Conservation (phyloP, 2,329 filamentous ascomycete species). For the Colletotrichum sp. region DNA sequence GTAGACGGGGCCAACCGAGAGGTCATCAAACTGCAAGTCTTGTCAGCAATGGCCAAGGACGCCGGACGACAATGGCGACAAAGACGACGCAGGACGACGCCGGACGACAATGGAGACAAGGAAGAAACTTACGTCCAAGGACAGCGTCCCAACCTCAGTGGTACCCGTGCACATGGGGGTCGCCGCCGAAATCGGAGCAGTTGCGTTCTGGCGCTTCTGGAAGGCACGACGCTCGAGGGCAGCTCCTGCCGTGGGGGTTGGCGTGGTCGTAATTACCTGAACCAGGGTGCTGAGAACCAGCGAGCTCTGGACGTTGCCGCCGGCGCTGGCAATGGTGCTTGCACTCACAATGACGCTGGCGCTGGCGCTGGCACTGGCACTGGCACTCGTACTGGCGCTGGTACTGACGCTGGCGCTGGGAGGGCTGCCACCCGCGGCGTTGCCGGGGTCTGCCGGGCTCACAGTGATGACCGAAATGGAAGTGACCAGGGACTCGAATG, state of each 20-base stretch:
- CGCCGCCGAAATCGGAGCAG: constrained; percentile 5
- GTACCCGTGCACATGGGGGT: constrained; percentile 21
- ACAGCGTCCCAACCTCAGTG: constrained; percentile 38
- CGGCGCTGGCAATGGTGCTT: neutral
- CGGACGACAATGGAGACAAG: neutral
- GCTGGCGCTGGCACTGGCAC: neutral
- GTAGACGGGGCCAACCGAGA: constrained; percentile 40
- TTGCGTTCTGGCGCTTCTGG: neutral
- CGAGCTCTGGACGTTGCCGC: neutral
- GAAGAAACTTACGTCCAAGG: constrained; percentile 38
- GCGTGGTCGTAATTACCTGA: constrained; percentile 15
- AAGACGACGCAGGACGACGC: no score
- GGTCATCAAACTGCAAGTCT: constrained; percentile 38
- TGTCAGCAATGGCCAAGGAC: neutral
- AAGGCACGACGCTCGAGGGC: neutral
- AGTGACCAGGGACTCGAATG: constrained; percentile 19
- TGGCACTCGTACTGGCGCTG: neutral
- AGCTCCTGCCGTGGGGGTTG: neutral
- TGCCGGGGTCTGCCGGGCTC: constrained; percentile 31
- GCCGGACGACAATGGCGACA: neutral
- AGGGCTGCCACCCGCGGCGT: neutral
- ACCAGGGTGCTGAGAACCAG: constrained; percentile 31
- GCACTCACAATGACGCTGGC: neutral
- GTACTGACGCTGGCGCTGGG: neutral
- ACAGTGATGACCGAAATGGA: constrained; percentile 9